Base-by-base conservation (phyloP, 495 filamentous ascomycete genomes). In the Aspergillus heteromorphus region DNA sequence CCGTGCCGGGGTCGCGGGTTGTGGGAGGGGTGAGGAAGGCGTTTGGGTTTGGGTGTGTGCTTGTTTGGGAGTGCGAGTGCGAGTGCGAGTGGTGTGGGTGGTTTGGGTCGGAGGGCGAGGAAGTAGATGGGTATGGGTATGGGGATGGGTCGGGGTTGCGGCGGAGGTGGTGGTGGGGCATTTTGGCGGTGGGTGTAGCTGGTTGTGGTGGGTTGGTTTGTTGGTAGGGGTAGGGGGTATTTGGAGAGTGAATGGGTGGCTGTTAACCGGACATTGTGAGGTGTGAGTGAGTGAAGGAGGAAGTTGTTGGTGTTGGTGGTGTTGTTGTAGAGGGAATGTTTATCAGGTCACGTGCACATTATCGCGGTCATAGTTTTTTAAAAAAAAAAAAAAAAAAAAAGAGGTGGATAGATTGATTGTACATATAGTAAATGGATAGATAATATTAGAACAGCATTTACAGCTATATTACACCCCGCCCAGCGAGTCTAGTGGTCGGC, bases 161-260 rank as follows among this genome's bases (percentile, higher is more conserved):
- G 55, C 58, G 65, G 50, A 62, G 57, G 42, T 54, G 50, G 52
- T 60, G 43, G 43, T 51, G 51, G 19, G 59, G 63, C 65, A 68
- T 68, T 55, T 54, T 60, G 14, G 10, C 1, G 23, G 13, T 17
- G 23, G 1, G 4, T 45, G 9, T 18, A 9, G 31, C 20, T 41
- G 23, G 38, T n/a, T 45, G 41, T 43, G 16, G 30, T 53, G 19
- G 7, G n/a, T 54, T 23, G 36, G 17, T 16, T 7, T 54, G 42
- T 48, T 9, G 20, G 42, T 20, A 2, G 20, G 23, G 16, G 21
- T n/a, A 45, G 40, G 9, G 20, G 17, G 3, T 49, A n/a, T n/a
- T n/a, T n/a, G n/a, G n/a, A n/a, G n/a, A n/a, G n/a, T n/a, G n/a
- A n/a, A n/a, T n/a, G n/a, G n/a, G n/a, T n/a, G n/a, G n/a, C n/a